Percentiles rank a stretch among this genome's conserved stretches.
Conservation (phyloP, 176 grass and related monocot genomes). For the Triticum monococcum region DNA sequence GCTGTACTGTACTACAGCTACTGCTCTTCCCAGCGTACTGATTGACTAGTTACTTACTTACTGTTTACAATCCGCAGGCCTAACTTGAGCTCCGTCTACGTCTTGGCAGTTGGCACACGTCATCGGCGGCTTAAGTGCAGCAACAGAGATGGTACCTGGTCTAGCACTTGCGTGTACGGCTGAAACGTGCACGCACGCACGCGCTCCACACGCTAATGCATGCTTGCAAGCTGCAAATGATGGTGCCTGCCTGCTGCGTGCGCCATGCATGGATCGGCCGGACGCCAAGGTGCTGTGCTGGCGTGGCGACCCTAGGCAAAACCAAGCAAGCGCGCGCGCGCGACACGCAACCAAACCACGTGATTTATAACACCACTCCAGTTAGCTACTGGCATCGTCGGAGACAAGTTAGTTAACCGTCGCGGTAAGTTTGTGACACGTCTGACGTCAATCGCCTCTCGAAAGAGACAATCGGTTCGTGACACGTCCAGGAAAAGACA, state of each 20-base stretch:
- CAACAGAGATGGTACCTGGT: neutral
- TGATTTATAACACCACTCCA: neutral
- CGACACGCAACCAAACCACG: neutral
- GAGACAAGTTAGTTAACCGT: neutral
- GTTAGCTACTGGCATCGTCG: no score
- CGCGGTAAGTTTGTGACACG: neutral
- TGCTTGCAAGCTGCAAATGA: neutral
- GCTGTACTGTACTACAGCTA: no score
- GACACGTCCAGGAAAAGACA: no score
- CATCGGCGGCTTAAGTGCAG: no score
- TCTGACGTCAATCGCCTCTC: no score
- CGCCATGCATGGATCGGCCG: no score
- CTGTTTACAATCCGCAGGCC: neutral
- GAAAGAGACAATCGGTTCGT: no score
- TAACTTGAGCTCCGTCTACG: neutral
- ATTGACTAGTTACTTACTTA: neutral
- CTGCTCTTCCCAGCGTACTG: neutral
- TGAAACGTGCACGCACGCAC: neutral
- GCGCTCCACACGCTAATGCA: neutral
- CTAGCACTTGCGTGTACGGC: neutral
- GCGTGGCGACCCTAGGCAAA: no score
- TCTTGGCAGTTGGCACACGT: neutral
- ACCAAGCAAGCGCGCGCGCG: no score
- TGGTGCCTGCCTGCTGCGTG: neutral
- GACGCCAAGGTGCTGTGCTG: no score